Evolutionary conservation across 2,329 filamentous ascomycete genomes (phyloP).

Genomic region (Curvularia verruculosa): DNA sequence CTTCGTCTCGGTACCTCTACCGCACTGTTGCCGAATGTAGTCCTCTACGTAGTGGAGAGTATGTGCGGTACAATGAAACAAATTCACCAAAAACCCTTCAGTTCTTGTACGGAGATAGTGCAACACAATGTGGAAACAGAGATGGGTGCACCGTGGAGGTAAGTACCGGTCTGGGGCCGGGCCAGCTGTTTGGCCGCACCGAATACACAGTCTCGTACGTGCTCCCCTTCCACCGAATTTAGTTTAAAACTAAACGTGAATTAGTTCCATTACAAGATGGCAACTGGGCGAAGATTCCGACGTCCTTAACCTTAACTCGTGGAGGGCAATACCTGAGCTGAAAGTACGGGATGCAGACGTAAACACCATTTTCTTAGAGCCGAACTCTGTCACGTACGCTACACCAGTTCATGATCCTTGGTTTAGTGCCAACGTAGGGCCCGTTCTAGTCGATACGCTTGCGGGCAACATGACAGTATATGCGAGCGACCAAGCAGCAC

Average conservation of each 20-base stretch:
- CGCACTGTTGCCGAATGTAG: constrained; percentile 30
- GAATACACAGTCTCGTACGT: constrained; percentile 18
- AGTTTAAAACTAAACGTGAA: neutral
- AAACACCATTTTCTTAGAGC: constrained; percentile 40
- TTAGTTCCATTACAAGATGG: constrained; percentile 4
- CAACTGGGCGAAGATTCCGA: neutral
- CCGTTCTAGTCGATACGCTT: neutral
- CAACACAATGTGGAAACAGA: neutral
- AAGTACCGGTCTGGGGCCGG: constrained; percentile 13
- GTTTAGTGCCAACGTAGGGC: constrained; percentile 33
- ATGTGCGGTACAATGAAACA: constrained; percentile 12
- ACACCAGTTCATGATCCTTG: constrained; percentile 39
- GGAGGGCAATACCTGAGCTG: constrained; percentile 37
- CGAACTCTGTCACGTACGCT: constrained; percentile 34
- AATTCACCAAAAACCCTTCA: constrained; percentile 10
- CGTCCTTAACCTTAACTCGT: neutral
- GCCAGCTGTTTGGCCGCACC: constrained; percentile 6
- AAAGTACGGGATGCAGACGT: constrained; percentile 39
- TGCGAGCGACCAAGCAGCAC: constrained; percentile 24
- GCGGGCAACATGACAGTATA: neutral
- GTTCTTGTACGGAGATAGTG: constrained; percentile 11
- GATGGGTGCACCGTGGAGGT: neutral
- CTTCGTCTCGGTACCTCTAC: constrained; percentile 26
- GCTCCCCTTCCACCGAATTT: neutral
- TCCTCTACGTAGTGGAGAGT: constrained; percentile 24